These are phyloP conservation scores for Davidsoniella neocaledoniae DNA, from an alignment of 2,329 filamentous ascomycete genomes.

Conservation along the genomic window DNA sequence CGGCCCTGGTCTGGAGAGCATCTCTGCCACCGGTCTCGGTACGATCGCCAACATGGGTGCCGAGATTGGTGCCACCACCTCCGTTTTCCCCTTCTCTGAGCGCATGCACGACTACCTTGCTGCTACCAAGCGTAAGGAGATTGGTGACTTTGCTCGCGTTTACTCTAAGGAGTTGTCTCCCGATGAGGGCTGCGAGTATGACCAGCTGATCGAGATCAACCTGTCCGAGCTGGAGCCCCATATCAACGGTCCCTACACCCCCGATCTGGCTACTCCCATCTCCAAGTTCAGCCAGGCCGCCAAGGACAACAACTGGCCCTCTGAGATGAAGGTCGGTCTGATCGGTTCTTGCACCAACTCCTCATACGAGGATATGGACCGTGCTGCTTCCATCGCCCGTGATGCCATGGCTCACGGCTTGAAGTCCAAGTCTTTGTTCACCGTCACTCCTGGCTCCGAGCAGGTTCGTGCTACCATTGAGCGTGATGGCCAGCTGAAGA, in stretches of 20 bases:
- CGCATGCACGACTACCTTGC: conserved; percentile 91
- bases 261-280: conserved; percentile 92
- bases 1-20: conserved; percentile 47
- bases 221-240: conserved; percentile 88
- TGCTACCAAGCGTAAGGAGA: conserved; percentile 77
- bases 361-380: conserved; percentile 76
- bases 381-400: conserved; percentile 76
- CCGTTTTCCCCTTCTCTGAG: conserved; percentile 94
- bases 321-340: conserved; percentile 88
- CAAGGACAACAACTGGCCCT: conserved; percentile 88
- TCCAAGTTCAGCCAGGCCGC: conserved; percentile 93
- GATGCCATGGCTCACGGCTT: conserved; percentile 84
- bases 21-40: conserved; percentile 67
- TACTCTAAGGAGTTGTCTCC: conserved; percentile 76
- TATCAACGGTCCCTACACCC: conserved; percentile 97
- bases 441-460: conserved; percentile 90
- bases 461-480: conserved; percentile 90
- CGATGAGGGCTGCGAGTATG: conserved; percentile 86
- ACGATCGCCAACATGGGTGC: conserved; percentile 62
- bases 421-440: conserved; percentile 87
- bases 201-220: conserved; percentile 92
- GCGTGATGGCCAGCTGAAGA: conserved; percentile 79
- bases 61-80: conserved; percentile 74
- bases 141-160: conserved; percentile 73
- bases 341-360: conserved; percentile 98